Evolutionary conservation across 2,329 filamentous ascomycete genomes (phyloP).

Genomic region (Fusarium nelsonii): DNA sequence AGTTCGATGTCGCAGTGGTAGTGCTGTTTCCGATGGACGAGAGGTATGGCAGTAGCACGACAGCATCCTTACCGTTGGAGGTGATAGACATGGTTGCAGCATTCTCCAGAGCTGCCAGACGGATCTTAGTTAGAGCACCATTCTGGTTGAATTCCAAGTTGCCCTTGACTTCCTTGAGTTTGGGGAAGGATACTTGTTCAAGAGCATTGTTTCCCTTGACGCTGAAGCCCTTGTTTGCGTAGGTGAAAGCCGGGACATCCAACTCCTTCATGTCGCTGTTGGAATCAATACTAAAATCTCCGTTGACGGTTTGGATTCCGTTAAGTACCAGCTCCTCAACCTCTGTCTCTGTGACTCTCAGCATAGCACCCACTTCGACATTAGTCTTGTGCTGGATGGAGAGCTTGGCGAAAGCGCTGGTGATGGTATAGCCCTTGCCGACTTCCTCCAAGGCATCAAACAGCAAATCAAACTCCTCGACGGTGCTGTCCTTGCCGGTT

Average conservation of each 20-base stretch:
- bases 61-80: constrained; percentile 38
- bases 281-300: constrained; percentile 45
- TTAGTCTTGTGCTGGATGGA: constrained; percentile 39
- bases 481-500: constrained; percentile 20
- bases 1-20: constrained; percentile 44
- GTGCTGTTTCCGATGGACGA: constrained; percentile 43
- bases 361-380: constrained; percentile 37
- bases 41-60: constrained; percentile 40
- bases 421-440: constrained; percentile 43
- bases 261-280: constrained; percentile 41
- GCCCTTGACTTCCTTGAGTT: constrained; percentile 44
- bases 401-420: constrained; percentile 38
- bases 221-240: constrained; percentile 42
- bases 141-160: constrained; percentile 46
- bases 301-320: constrained; percentile 43
- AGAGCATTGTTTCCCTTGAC: constrained; percentile 43
- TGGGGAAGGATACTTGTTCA: constrained; percentile 37
- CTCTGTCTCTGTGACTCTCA: constrained; percentile 44
- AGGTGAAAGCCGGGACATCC: constrained; percentile 30
- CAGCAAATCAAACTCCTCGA: constrained; percentile 38
- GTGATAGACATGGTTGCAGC: constrained; percentile 46
- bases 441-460: constrained; percentile 42
- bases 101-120: constrained; percentile 42
- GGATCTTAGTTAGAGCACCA: constrained; percentile 32
- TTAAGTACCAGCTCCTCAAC: constrained; percentile 37